A percentile compares a stretch with the other conserved stretches of the same genome.
These are phyloP conservation scores for Phialocephala sp. DNA, from an alignment of 2,329 filamentous ascomycete genomes.

Conservation along the genomic window DNA sequence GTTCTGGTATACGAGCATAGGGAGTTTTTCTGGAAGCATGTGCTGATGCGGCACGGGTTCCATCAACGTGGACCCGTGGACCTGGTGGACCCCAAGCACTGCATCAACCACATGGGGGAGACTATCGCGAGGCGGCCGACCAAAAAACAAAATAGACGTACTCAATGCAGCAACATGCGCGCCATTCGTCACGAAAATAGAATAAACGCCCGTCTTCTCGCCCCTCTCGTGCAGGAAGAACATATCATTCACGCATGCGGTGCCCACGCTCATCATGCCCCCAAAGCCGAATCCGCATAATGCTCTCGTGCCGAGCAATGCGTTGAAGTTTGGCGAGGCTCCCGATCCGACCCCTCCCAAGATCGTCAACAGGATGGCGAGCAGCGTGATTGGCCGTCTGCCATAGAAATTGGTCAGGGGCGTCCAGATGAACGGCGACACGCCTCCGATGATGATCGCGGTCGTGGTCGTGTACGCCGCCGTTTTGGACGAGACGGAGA, in stretches of 20 bases:
- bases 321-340: conserved; percentile 30
- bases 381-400: conserved; percentile 40
- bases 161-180: conserved; percentile 40
- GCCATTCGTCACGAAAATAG: conserved; percentile 41
- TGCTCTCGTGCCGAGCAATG: conserved; percentile 37
- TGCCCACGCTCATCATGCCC: conserved; percentile 42
- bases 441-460: conserved; percentile 37
- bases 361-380: conserved; percentile 39
- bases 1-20: background rate
- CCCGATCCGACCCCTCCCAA: conserved; percentile 38
- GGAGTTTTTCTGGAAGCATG: background rate
- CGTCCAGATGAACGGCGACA: conserved; percentile 41
- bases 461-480: conserved; percentile 42
- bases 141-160: conserved; percentile 21
- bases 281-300: conserved; percentile 40
- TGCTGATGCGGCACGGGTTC: background rate
- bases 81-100: background rate
- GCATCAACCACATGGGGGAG: background rate
- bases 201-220: conserved; percentile 41
- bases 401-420: conserved; percentile 40
- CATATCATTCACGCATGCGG: conserved; percentile 41
- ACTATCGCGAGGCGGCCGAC: background rate
- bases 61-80: no score
- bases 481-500: conserved; percentile 33
- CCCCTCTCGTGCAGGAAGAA: conserved; percentile 42